A percentile compares a stretch with the other conserved stretches of the same genome.
These are phyloP conservation scores for Penicillium sp. DNA, from an alignment of 2,329 filamentous ascomycete species.

Conservation along the genomic window DNA sequence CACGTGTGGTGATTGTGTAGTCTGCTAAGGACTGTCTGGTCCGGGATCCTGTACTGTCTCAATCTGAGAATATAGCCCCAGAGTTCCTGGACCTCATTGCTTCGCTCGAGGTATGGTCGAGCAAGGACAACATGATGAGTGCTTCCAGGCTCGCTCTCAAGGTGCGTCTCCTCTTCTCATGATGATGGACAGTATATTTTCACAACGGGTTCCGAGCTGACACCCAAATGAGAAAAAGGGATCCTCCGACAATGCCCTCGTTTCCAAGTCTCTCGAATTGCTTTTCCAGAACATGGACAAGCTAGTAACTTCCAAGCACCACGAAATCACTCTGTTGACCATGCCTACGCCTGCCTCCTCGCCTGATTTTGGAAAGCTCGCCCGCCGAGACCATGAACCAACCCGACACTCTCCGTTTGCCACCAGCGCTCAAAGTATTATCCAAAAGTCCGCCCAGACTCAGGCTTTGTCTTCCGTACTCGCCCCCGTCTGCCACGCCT, in stretches of 20 bases:
- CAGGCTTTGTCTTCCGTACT: conserved; percentile 41
- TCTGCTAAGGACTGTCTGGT: conserved; percentile 18
- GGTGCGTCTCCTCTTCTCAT: conserved; percentile 18
- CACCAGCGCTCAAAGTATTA: background rate
- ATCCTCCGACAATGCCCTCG: conserved; percentile 23
- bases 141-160: conserved; percentile 28
- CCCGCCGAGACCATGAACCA: conserved; percentile 1
- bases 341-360: conserved; percentile 34
- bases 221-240: conserved; percentile 1
- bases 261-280: conserved; percentile 39
- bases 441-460: conserved; percentile 15
- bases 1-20: conserved; percentile 6
- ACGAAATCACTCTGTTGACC: conserved; percentile 54
- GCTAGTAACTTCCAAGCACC: conserved; percentile 19
- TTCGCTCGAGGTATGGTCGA: conserved; percentile 25
- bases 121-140: conserved; percentile 20
- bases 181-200: too few species aligned
- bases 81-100: conserved; percentile 34
- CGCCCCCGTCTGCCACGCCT: conserved; percentile 69
- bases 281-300: conserved; percentile 44
- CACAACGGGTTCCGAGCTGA: background rate
- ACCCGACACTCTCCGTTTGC: background rate
- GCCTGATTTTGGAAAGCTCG: background rate
- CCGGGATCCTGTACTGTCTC: conserved; percentile 15
- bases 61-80: conserved; percentile 1